Evolutionary conservation across 2,329 filamentous ascomycete species (phyloP).

Genomic region (Claviceps monticola): DNA sequence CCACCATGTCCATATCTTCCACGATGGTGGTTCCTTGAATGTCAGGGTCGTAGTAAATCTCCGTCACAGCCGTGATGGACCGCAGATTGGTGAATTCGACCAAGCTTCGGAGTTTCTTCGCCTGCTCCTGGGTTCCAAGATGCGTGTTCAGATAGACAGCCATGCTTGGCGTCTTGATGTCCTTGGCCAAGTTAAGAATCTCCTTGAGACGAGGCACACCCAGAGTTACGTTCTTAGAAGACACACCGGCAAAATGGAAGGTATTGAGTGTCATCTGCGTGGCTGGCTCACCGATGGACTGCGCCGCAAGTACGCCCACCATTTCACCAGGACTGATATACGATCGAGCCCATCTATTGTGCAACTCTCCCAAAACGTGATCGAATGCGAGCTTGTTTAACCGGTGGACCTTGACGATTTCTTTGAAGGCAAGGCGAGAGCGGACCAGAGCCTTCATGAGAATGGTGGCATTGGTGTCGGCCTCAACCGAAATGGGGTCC

Average conservation of each 20-base stretch:
- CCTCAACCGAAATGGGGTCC: constrained; percentile 71
- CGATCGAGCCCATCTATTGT: constrained; percentile 74
- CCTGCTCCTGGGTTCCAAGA: constrained; percentile 58
- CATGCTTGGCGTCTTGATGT: constrained; percentile 98
- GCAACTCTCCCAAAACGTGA: constrained; percentile 80
- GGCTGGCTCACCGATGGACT: constrained; percentile 96
- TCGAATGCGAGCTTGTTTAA: constrained; percentile 87
- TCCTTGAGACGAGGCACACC: constrained; percentile 99
- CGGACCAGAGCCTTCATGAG: constrained; percentile 87
- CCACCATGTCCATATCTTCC: constrained; percentile 84
- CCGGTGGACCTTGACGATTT: constrained; percentile 71
- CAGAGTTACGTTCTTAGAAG: constrained; percentile 97
- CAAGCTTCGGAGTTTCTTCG: constrained; percentile 72
- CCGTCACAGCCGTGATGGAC: constrained; percentile 79
- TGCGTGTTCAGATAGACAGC: constrained; percentile 65
- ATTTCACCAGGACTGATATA: constrained; percentile 91
- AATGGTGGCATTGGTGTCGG: constrained; percentile 75
- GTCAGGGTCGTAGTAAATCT: constrained; percentile 95
- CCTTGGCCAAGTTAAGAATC: constrained; percentile 93
- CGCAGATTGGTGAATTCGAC: constrained; percentile 92
- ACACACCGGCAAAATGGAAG: constrained; percentile 99
- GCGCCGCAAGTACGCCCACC: constrained; percentile 93
- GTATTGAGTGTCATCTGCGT: constrained; percentile 99
- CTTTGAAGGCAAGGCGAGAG: constrained; percentile 83
- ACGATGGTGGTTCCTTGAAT: constrained; percentile 74